Percentiles rank a stretch among this genome's conserved stretches.
Evolutionary conservation across 2,329 filamentous ascomycete species (phyloP).

Genomic region (Diaporthe citriasiana): DNA sequence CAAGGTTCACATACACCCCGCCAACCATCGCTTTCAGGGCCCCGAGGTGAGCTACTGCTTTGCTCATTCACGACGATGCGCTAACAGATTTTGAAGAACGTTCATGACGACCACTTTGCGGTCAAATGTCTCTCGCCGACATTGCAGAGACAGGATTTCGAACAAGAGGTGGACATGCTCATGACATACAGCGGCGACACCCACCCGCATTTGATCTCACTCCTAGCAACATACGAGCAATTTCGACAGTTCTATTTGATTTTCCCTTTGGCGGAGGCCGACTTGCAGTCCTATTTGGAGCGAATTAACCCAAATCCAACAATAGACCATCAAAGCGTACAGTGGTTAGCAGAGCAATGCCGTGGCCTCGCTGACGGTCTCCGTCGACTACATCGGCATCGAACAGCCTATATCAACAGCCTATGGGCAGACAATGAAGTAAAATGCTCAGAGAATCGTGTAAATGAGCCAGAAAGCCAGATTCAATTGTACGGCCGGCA

Average conservation of each 20-base stretch:
- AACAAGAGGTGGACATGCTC: conserved; percentile 43
- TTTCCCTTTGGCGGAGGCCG: conserved; percentile 44
- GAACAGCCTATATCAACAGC: background rate
- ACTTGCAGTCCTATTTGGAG: conserved; percentile 41
- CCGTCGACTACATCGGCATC: conserved; percentile 38
- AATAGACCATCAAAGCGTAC: background rate
- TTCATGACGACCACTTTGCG: conserved; percentile 29
- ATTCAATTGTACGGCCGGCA: conserved; percentile 17
- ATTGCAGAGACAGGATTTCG: conserved; percentile 25
- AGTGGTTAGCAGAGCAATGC: conserved; percentile 44
- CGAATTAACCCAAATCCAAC: background rate
- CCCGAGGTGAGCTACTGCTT: background rate
- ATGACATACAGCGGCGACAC: conserved; percentile 41
- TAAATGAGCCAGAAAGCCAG: background rate
- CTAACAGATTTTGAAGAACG: background rate
- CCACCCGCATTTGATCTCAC: conserved; percentile 42
- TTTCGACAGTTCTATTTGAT: conserved; percentile 38
- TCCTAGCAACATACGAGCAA: conserved; percentile 44
- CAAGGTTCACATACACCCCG: conserved; percentile 42
- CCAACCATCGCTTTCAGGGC: conserved; percentile 42
- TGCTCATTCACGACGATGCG: background rate
- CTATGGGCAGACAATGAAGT: background rate
- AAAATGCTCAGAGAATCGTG: background rate
- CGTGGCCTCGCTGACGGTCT: conserved; percentile 40
- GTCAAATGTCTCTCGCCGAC: conserved; percentile 37